Conservation (phyloP, 495 filamentous ascomycete species). For the Opeltia flavorubescens region DNA sequence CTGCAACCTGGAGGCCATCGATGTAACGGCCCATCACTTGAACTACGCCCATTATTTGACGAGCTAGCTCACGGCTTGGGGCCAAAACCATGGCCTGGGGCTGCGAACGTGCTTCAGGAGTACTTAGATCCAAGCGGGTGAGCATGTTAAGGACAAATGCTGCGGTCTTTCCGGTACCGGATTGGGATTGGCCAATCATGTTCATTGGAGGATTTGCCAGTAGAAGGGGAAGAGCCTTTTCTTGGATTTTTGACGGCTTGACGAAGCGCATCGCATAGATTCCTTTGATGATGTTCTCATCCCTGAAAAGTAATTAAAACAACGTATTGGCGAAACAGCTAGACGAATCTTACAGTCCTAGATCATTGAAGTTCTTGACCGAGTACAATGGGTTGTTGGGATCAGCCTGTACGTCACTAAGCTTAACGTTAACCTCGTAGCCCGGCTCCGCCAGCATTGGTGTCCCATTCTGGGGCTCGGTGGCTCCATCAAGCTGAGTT, state of each 20-base stretch:
- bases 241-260: conserved; percentile 95
- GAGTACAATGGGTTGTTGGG: conserved; percentile 79
- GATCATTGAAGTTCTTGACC: conserved; percentile 67
- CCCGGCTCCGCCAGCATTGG: conserved; percentile 50
- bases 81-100: conserved; percentile 86
- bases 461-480: conserved; percentile 13
- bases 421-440: conserved; percentile 78
- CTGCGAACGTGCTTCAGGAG: conserved; percentile 30
- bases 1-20: conserved; percentile 50
- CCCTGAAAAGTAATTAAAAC: conserved; percentile 18
- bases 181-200: conserved; percentile 96
- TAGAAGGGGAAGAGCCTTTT: conserved; percentile 78
- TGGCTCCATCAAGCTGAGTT: conserved; percentile 4
- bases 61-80: conserved; percentile 85
- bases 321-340: neutral
- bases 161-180: conserved; percentile 95
- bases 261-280: conserved; percentile 74
- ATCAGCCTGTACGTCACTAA: conserved; percentile 78
- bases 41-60: conserved; percentile 81
- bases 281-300: conserved; percentile 40
- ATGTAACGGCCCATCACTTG: conserved; percentile 71
- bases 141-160: conserved; percentile 90
- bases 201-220: conserved; percentile 70
- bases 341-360: conserved; percentile 56
- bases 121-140: conserved; percentile 58